Conservation (phyloP, 2,329 filamentous ascomycete species). For the Fusarium robinianum region DNA sequence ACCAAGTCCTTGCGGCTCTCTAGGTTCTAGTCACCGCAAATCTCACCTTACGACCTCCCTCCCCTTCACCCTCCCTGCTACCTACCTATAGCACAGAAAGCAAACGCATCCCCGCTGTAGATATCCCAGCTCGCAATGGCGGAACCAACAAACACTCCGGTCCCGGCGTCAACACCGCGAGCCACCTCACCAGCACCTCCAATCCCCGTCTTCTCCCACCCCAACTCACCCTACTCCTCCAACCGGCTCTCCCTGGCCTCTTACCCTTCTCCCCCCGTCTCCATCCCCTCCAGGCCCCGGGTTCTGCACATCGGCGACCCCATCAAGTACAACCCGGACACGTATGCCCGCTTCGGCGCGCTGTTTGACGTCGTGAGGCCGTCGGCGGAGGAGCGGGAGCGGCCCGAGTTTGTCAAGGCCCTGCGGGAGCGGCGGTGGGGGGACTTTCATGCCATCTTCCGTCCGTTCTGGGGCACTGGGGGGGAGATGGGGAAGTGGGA, state of each 20-base stretch:
- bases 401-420: constrained; percentile 54
- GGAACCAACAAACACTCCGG: constrained; percentile 53
- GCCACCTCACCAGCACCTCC: constrained; percentile 47
- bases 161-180: constrained; percentile 51
- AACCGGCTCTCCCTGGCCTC: constrained; percentile 31
- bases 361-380: constrained; percentile 58
- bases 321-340: constrained; percentile 54
- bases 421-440: constrained; percentile 59
- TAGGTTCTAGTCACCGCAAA: too few species aligned
- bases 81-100: too few species aligned
- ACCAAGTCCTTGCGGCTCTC: too few species aligned
- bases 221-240: constrained; percentile 35
- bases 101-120: too few species aligned
- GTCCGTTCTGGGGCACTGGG: constrained; percentile 66
- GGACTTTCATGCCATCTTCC: constrained; percentile 58
- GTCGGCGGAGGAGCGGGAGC: constrained; percentile 53
- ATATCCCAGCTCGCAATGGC: constrained; percentile 44
- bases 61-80: neutral
- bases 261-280: too few species aligned
- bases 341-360: constrained; percentile 49
- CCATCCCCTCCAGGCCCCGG: constrained; percentile 52
- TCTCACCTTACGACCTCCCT: too few species aligned
- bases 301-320: constrained; percentile 78
- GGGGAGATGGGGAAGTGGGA: constrained; percentile 71
- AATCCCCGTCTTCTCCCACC: constrained; percentile 26